Conservation (phyloP, 2,329 filamentous ascomycete species). For the Alternaria atra region DNA sequence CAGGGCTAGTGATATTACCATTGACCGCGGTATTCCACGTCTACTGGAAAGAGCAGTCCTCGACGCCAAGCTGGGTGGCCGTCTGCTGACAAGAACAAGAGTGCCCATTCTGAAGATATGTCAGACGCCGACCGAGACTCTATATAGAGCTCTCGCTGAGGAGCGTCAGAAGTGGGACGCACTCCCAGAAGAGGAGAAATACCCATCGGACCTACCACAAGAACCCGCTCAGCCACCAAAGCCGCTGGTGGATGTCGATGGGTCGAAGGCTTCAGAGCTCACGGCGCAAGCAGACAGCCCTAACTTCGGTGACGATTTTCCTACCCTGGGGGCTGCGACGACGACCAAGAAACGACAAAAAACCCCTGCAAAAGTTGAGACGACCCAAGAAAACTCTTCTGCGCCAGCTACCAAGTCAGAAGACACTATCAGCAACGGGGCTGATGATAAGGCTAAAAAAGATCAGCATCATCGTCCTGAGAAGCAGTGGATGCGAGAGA, state of each 20-base stretch:
- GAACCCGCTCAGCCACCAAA: constrained; percentile 23
- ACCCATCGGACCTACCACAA: constrained; percentile 31
- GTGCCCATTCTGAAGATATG: constrained; percentile 91
- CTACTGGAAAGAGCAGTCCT: constrained; percentile 79
- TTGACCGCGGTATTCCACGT: constrained; percentile 70
- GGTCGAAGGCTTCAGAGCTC: constrained; percentile 15
- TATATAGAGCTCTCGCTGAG: constrained; percentile 68
- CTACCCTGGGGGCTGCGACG: constrained; percentile 8
- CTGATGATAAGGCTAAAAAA: constrained; percentile 8
- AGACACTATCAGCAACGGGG: constrained; percentile 12
- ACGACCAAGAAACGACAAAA: constrained; percentile 9
- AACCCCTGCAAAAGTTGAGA: constrained; percentile 9
- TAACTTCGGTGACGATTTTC: constrained; percentile 10
- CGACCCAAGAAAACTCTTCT: constrained; percentile 19
- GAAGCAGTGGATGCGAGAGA: constrained; percentile 57
- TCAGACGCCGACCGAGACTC: constrained; percentile 69
- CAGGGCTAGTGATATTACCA: constrained; percentile 47
- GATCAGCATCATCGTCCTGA: constrained; percentile 35
- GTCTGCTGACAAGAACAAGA: constrained; percentile 78
- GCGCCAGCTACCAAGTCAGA: constrained; percentile 21
- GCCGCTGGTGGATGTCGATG: constrained; percentile 18
- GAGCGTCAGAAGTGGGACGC: constrained; percentile 78
- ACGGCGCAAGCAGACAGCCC: constrained; percentile 16
- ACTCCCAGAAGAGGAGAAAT: constrained; percentile 58
- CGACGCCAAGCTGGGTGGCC: constrained; percentile 75